Conservation (phyloP, 306 rosid genomes). For the Malus fusca region DNA sequence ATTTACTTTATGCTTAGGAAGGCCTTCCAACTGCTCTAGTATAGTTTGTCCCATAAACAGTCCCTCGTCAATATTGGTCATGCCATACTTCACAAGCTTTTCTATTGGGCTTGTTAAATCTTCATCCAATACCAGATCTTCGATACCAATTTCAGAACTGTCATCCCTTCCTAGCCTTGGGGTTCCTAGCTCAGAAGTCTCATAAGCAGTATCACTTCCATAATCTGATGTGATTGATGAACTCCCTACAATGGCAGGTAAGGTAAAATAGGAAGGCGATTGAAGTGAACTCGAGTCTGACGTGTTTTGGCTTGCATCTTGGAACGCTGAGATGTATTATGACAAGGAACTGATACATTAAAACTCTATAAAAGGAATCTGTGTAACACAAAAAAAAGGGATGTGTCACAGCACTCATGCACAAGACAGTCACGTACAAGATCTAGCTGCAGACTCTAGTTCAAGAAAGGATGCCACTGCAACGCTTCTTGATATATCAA, state of each 20-base stretch:
- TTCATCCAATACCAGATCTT: conserved; percentile 80
- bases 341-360: conserved; percentile 13
- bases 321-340: conserved; percentile 63
- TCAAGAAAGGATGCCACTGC: conserved; percentile 92
- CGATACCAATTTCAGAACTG: conserved; percentile 68
- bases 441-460: conserved; percentile 96
- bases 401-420: conserved; percentile 15
- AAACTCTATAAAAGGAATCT: neutral
- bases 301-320: conserved; percentile 56
- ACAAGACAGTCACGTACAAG: conserved; percentile 63
- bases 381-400: conserved; percentile 9
- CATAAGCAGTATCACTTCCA: conserved; percentile 93
- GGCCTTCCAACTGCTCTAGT: conserved; percentile 95
- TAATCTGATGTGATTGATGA: conserved; percentile 81
- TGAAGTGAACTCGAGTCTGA: conserved; percentile 54
- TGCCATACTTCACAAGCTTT: conserved; percentile 75
- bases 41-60: conserved; percentile 94
- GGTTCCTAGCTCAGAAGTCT: conserved; percentile 80
- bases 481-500: conserved; percentile 84
- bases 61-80: conserved; percentile 93
- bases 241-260: conserved; percentile 66
- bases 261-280: conserved; percentile 46
- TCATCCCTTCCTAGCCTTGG: conserved; percentile 71
- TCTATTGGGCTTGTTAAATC: conserved; percentile 78
- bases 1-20: conserved; percentile 77